These are phyloP conservation scores for Ramaria rubella DNA, from an alignment of 768 basidiomycete species.

Conservation along the genomic window DNA sequence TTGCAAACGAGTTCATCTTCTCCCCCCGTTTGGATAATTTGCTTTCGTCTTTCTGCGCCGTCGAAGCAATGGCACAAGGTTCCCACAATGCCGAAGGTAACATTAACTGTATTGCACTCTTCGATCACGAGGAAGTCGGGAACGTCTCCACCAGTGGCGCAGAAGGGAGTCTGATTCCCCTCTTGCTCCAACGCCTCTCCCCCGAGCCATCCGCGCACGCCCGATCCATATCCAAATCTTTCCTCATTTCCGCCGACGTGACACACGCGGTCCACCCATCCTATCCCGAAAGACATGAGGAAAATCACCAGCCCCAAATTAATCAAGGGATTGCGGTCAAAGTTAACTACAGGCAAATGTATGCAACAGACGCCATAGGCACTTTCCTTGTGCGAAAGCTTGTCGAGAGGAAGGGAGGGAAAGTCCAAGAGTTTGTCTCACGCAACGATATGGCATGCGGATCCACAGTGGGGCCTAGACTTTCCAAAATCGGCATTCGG, in stretches of 20 bases:
- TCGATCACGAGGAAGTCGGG: slow-evolving; percentile 94
- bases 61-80: slow-evolving; percentile 74
- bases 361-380: slow-evolving; percentile 65
- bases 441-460: slow-evolving; percentile 90
- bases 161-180: slow-evolving; percentile 79
- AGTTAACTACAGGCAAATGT: slow-evolving; percentile 82
- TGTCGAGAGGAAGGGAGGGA: slow-evolving; percentile 68
- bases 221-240: slow-evolving; percentile 69
- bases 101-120: slow-evolving; percentile 83
- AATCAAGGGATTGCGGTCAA: slow-evolving; percentile 89
- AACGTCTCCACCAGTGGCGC: slow-evolving; percentile 80
- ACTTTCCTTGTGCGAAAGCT: slow-evolving; percentile 75
- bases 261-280: slow-evolving; percentile 85
- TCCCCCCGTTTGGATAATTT: slow-evolving; percentile 89
- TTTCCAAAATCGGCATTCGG: slow-evolving; percentile 79
- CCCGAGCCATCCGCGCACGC: slow-evolving; percentile 56
- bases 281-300: slow-evolving; percentile 74
- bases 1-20: slow-evolving; percentile 91
- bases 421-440: slow-evolving; percentile 78
- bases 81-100: slow-evolving; percentile 56
- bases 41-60: slow-evolving; percentile 88
- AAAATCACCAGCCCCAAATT: slow-evolving; percentile 72
- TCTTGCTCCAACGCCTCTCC: slow-evolving; percentile 74
- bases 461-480: slow-evolving; percentile 86
- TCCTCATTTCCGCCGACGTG: slow-evolving; percentile 88